phyloP scores from a whole-genome alignment of 192 early-diverging fungal species.

The Coemansia nantahalensis region DNA sequence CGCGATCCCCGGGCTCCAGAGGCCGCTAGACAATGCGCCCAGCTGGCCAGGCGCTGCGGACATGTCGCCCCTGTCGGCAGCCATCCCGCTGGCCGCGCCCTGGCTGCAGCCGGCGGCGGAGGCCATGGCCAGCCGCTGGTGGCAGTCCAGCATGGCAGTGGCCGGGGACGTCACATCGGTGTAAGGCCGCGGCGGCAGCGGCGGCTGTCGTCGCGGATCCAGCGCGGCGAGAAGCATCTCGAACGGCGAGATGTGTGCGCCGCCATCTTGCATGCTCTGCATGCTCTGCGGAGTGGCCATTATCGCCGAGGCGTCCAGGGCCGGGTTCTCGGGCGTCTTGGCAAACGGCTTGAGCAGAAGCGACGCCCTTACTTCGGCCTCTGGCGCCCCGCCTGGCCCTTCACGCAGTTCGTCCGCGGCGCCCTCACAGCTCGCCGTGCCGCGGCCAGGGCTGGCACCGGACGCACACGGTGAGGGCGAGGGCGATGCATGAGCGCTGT shows the following conservation, averaged over 20 bases:
- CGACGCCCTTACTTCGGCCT: slow-evolving; percentile 14
- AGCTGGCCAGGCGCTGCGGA: background rate
- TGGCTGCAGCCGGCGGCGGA: background rate
- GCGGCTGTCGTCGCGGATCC: slow-evolving; percentile 30
- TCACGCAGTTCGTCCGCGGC: no score
- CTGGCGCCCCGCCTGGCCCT: background rate
- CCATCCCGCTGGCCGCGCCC: background rate
- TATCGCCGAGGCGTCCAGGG: slow-evolving; percentile 3
- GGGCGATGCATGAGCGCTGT: background rate
- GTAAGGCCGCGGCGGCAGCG: slow-evolving; percentile 1
- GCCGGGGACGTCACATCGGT: background rate
- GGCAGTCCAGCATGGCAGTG: background rate
- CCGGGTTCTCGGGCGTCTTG: background rate
- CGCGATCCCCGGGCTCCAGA: slow-evolving; percentile 5
- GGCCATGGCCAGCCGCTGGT: background rate
- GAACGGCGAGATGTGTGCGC: slow-evolving; percentile 29
- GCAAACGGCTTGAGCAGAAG: slow-evolving; percentile 43
- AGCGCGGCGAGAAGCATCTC: slow-evolving; percentile 51
- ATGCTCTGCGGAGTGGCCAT: slow-evolving; percentile 35
- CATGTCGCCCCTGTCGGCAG: background rate
- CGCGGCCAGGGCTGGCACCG: no score
- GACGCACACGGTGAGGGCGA: no score
- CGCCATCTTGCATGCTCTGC: slow-evolving; percentile 20
- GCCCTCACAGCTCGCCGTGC: no score
- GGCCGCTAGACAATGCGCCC: slow-evolving; percentile 1